A percentile compares a stretch with the other conserved stretches of the same genome.
Conservation (phyloP, 75 land plant genomes). For the Cupressus sempervirens region DNA sequence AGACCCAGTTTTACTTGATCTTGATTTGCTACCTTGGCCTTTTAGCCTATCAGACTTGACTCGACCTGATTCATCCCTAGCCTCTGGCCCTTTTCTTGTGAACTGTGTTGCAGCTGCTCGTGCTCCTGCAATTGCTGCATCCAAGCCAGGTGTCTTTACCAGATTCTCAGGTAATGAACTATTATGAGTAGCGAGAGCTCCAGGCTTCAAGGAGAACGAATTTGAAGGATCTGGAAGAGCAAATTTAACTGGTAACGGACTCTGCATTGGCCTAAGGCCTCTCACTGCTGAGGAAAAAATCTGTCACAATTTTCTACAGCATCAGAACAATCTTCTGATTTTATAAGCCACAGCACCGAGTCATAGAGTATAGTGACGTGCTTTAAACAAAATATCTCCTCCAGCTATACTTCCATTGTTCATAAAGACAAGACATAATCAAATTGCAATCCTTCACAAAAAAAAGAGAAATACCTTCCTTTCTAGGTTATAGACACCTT, state of each 20-base stretch:
- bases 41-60: neutral
- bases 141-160: constrained; percentile 34
- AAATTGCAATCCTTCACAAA: neutral
- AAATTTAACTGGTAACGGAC: constrained; percentile 69
- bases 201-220: constrained; percentile 58
- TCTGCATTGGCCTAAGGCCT: constrained; percentile 56
- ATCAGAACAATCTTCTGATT: constrained; percentile 1
- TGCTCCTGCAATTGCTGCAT: constrained; percentile 75
- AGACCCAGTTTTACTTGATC: neutral
- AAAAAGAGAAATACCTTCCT: constrained; percentile 41
- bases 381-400: neutral
- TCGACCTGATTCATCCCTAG: constrained; percentile 10
- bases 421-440: neutral
- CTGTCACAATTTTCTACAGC: constrained; percentile 21
- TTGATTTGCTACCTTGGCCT: neutral
- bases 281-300: constrained; percentile 62
- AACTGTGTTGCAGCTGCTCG: constrained; percentile 76
- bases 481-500: constrained; percentile 83
- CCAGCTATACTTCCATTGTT: neutral
- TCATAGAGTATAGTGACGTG: neutral
- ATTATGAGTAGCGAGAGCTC: constrained; percentile 22
- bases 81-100: constrained; percentile 26
- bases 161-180: constrained; percentile 14
- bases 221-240: constrained; percentile 53
- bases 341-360: neutral